phyloP scores from a whole-genome alignment of 106 monocot species.

The Allium cepa region DNA sequence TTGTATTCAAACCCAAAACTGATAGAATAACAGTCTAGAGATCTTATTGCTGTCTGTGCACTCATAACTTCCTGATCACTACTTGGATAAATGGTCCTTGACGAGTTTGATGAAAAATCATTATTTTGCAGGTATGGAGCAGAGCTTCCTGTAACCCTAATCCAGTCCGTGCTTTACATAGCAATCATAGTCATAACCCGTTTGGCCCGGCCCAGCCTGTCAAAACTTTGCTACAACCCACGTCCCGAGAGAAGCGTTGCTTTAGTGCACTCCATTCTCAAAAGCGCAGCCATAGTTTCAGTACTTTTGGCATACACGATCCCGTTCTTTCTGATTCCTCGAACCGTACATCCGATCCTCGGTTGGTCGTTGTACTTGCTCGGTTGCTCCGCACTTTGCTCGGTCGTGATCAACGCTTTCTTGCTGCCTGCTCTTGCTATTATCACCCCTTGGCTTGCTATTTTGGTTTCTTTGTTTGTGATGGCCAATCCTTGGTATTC shows the following conservation, averaged over 20 bases:
- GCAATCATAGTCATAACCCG: conserved; percentile 42
- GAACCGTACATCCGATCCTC: conserved; percentile 58
- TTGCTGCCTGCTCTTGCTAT: conserved; percentile 36
- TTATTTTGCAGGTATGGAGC: conserved; percentile 32
- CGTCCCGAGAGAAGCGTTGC: conserved; percentile 39
- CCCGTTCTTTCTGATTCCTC: conserved; percentile 67
- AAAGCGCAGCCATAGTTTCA: conserved; percentile 37
- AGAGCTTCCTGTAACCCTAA: conserved; percentile 46
- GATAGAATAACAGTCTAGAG: too few relatives aligned
- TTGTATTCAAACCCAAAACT: too few relatives aligned
- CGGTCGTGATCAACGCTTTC: conserved; percentile 47
- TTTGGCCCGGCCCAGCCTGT: conserved; percentile 45
- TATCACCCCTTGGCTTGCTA: conserved; percentile 38
- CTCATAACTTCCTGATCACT: too few relatives aligned
- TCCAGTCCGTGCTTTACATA: conserved; percentile 50
- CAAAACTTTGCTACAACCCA: conserved; percentile 63
- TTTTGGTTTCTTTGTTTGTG: conserved; percentile 34
- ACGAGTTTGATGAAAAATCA: too few relatives aligned
- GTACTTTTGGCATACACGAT: conserved; percentile 39
- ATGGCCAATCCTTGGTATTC: conserved; percentile 68
- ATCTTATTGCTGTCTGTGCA: too few relatives aligned
- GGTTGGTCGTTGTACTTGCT: conserved; percentile 71
- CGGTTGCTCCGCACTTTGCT: conserved; percentile 32
- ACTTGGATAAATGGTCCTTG: too few relatives aligned
- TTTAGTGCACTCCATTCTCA: conserved; percentile 34